Conservation (phyloP, 345 rosid genomes). For the Eucalyptus pauciflora region DNA sequence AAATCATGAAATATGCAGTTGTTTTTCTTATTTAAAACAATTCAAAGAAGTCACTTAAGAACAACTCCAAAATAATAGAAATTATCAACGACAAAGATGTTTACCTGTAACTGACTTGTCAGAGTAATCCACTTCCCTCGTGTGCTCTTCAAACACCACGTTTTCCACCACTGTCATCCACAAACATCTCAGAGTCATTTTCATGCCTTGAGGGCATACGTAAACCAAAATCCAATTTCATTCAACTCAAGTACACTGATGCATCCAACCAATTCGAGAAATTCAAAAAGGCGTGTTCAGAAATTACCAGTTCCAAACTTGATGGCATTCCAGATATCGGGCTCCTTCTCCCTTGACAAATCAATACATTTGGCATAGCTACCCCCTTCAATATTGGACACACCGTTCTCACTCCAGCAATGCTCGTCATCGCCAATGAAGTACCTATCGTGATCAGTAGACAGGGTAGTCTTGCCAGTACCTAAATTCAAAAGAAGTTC, state of each 20-base stretch:
- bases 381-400: slow-evolving; percentile 98
- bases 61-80: not conserved
- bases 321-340: slow-evolving; percentile 95
- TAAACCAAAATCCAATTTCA: not conserved
- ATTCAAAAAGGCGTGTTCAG: not conserved
- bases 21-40: not conserved
- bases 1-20: not conserved
- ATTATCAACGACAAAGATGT: not conserved
- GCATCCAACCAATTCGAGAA: not conserved
- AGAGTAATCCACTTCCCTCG: slow-evolving; percentile 73
- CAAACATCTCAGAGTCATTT: not conserved
- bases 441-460: slow-evolving; percentile 87
- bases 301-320: slow-evolving; percentile 82
- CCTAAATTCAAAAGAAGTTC: slow-evolving; percentile 20
- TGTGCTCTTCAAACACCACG: slow-evolving; percentile 90
- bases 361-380: slow-evolving; percentile 98
- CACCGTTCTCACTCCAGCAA: slow-evolving; percentile 88
- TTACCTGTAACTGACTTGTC: slow-evolving; percentile 90
- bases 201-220: not conserved
- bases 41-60: not conserved
- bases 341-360: slow-evolving; percentile 86
- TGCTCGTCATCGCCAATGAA: slow-evolving; percentile 95
- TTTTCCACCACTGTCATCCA: slow-evolving; percentile 74
- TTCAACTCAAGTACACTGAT: not conserved
- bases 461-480: slow-evolving; percentile 92